A percentile compares a stretch with the other conserved stretches of the same genome.
Evolutionary conservation across 1,139 yeast species (phyloP).

Genomic region (Pneumocystis sp.): DNA sequence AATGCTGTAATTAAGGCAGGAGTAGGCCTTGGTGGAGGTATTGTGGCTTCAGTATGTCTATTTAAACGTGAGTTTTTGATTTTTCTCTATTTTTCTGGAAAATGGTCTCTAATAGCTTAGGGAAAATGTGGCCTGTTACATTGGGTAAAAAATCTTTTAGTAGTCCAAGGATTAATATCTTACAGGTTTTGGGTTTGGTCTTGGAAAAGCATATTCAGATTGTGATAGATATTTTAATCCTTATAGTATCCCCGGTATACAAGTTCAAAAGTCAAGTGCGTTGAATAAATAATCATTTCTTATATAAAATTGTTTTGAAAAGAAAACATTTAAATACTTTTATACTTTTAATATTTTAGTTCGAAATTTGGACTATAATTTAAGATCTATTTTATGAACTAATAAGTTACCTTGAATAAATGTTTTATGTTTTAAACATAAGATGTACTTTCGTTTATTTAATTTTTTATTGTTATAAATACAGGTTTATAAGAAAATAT

Average conservation of each 20-base stretch:
- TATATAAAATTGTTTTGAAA: neutral
- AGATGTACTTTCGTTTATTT: neutral
- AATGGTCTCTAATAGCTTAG: neutral
- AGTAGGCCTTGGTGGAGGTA: conserved; percentile 96
- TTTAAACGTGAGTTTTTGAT: conserved; percentile 42
- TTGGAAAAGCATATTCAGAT: conserved; percentile 13
- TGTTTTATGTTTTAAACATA: neutral
- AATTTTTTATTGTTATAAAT: neutral
- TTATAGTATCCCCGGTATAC: conserved; percentile 6
- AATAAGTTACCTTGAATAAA: neutral
- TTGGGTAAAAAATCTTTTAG: neutral
- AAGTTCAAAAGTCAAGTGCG: neutral
- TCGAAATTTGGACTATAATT: neutral
- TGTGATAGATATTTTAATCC: conserved; percentile 13
- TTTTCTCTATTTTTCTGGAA: neutral
- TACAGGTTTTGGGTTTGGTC: conserved; percentile 13
- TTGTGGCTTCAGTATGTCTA: conserved; percentile 74
- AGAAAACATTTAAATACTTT: neutral
- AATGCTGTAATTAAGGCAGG: conserved; percentile 91
- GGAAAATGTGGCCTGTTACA: conserved; percentile 13
- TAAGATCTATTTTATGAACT: neutral
- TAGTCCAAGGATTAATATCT: neutral
- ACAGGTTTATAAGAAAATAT: neutral
- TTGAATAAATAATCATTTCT: neutral
- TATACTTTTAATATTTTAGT: neutral